Evolutionary conservation across 345 rosid species (phyloP).

Genomic region (Sisymbrium irio): DNA sequence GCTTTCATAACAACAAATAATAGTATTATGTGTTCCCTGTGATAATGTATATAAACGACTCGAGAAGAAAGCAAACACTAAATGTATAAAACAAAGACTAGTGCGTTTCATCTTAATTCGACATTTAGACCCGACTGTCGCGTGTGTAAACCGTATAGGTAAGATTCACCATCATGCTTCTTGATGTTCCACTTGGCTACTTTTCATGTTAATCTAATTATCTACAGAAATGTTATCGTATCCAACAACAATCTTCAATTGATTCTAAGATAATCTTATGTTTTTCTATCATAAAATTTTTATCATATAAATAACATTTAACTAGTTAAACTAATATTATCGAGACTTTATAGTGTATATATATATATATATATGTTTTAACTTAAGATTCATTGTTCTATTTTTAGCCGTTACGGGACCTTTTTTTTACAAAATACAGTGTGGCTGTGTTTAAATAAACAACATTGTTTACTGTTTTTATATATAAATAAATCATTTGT

Average conservation of each 20-base stretch:
- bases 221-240: constrained; percentile 16
- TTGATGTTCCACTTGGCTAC: constrained; percentile 26
- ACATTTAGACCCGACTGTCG: constrained; percentile 18
- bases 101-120: constrained; percentile 29
- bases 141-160: constrained; percentile 34
- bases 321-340: not conserved
- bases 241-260: not conserved
- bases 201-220: constrained; percentile 22
- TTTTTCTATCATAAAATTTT: not conserved
- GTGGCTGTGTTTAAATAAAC: not conserved
- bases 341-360: not conserved
- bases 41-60: constrained; percentile 32
- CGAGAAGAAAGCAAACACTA: constrained; percentile 25
- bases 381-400: not conserved
- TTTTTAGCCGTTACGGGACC: not conserved
- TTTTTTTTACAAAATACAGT: not conserved
- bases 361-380: not conserved
- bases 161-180: constrained; percentile 29
- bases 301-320: not conserved
- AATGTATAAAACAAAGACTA: constrained; percentile 17
- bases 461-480: not conserved
- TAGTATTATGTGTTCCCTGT: not conserved
- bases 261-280: not conserved
- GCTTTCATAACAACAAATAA: constrained; percentile 12
- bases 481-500: not conserved